A percentile compares a stretch with the other conserved stretches of the same genome.
Evolutionary conservation across 2,329 filamentous ascomycete species (phyloP).

Genomic region (Cordyceps tenuipes): DNA sequence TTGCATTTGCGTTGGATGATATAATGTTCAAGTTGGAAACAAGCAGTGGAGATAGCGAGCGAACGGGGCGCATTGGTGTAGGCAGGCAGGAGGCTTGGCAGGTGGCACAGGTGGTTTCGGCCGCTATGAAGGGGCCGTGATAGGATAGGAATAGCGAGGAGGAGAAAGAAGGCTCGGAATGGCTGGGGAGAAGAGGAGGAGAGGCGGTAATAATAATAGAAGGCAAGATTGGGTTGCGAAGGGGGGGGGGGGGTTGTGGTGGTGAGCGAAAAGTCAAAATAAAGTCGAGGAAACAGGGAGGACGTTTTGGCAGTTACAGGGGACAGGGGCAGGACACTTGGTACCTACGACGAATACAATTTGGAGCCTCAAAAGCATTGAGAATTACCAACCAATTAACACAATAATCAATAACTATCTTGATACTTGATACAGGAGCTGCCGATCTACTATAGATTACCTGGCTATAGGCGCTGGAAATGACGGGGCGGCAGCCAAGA

Average conservation of each 20-base stretch:
- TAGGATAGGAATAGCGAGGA: neutral
- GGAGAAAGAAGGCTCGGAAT: neutral
- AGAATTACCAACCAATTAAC: too few relatives aligned
- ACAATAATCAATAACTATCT: too few relatives aligned
- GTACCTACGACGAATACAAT: too few relatives aligned
- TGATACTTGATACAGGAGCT: too few relatives aligned
- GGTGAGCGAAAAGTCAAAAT: neutral
- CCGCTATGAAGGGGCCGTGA: neutral
- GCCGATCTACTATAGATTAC: too few relatives aligned
- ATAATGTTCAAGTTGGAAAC: neutral
- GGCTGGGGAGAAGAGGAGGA: neutral
- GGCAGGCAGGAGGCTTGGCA: slow-evolving; percentile 3
- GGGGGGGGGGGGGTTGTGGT: neutral
- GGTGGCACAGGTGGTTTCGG: neutral
- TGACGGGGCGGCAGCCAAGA: too few relatives aligned
- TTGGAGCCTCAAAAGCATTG: neutral
- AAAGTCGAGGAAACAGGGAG: neutral
- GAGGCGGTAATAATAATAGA: neutral
- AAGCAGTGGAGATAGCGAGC: neutral
- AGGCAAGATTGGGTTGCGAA: neutral
- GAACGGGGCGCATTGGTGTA: neutral
- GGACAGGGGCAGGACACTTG: too few relatives aligned
- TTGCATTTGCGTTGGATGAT: neutral
- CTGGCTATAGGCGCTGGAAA: too few relatives aligned
- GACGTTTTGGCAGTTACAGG: too few relatives aligned